phyloP scores from a whole-genome alignment of 495 filamentous ascomycete genomes.

The Xeromyces bisporus region DNA sequence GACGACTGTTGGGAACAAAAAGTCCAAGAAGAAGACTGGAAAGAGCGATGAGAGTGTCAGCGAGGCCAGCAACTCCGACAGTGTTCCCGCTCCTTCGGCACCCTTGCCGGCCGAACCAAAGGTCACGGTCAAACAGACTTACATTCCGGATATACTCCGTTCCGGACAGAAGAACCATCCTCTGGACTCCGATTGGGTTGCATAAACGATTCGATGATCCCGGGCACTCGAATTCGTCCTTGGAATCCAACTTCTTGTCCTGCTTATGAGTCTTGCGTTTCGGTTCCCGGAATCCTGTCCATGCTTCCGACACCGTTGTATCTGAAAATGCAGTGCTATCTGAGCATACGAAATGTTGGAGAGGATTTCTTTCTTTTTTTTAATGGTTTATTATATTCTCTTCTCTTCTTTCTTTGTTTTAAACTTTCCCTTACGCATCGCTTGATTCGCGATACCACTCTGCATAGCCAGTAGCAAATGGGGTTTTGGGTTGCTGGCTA shows the following conservation, averaged over 20 bases:
- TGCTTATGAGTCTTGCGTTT: no score
- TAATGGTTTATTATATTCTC: conserved; percentile 1
- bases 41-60: conserved; percentile 27
- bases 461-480: no score
- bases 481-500: no score
- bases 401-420: conserved; percentile 2
- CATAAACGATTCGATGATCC: conserved; percentile 10
- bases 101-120: conserved; percentile 21
- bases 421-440: no score
- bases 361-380: conserved; percentile 4
- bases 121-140: conserved; percentile 26
- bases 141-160: conserved; percentile 25
- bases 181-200: conserved; percentile 44
- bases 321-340: background rate
- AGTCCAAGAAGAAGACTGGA: conserved; percentile 33
- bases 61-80: conserved; percentile 25
- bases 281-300: no score
- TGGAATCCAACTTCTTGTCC: conserved; percentile 5
- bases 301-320: no score
- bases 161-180: conserved; percentile 32
- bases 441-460: background rate
- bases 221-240: conserved; percentile 2
- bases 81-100: conserved; percentile 14
- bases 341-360: background rate
- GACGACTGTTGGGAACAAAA: conserved; percentile 63